Conservation (phyloP, 2,329 filamentous ascomycete genomes). For the Rutstroemia sp. region DNA sequence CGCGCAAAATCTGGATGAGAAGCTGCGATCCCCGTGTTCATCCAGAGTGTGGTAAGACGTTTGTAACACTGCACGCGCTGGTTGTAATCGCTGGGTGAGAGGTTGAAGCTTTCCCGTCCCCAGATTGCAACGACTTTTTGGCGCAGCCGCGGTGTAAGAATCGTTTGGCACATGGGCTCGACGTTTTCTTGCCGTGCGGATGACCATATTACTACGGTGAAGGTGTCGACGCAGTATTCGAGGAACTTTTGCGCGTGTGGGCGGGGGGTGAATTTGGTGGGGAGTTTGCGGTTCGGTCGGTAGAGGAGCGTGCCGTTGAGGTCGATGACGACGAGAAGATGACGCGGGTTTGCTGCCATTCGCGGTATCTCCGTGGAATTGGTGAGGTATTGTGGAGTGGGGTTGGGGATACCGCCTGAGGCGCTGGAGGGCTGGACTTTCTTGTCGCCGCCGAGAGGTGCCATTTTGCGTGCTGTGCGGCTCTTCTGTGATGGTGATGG, state of each 20-base stretch:
- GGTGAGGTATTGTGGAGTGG: constrained; percentile 56
- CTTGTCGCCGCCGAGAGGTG: constrained; percentile 6
- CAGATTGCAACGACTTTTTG: constrained; percentile 60
- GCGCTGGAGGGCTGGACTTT: constrained; percentile 17
- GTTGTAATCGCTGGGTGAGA: constrained; percentile 57
- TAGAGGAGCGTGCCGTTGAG: constrained; percentile 85
- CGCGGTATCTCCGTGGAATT: constrained; percentile 35
- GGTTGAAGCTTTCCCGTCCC: constrained; percentile 69
- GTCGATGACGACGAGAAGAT: constrained; percentile 78
- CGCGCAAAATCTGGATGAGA: constrained; percentile 37
- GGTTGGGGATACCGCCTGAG: constrained; percentile 43
- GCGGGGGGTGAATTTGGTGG: constrained; percentile 54
- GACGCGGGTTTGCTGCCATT: constrained; percentile 41
- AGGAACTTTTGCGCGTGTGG: constrained; percentile 65
- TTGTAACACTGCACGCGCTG: constrained; percentile 84
- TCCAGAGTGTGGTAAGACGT: constrained; percentile 68
- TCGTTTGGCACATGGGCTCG: constrained; percentile 52
- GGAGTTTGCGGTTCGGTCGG: constrained; percentile 48
- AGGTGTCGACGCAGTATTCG: constrained; percentile 63
- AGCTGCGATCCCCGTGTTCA: constrained; percentile 35
- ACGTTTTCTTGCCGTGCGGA: constrained; percentile 74
- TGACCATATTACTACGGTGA: constrained; percentile 84
- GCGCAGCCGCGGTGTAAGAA: constrained; percentile 51
- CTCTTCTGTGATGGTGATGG: neutral
- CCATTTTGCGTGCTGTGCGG: neutral